Evolutionary conservation across 768 basidiomycete genomes (phyloP).

Genomic region (Tephrocybe rancida): DNA sequence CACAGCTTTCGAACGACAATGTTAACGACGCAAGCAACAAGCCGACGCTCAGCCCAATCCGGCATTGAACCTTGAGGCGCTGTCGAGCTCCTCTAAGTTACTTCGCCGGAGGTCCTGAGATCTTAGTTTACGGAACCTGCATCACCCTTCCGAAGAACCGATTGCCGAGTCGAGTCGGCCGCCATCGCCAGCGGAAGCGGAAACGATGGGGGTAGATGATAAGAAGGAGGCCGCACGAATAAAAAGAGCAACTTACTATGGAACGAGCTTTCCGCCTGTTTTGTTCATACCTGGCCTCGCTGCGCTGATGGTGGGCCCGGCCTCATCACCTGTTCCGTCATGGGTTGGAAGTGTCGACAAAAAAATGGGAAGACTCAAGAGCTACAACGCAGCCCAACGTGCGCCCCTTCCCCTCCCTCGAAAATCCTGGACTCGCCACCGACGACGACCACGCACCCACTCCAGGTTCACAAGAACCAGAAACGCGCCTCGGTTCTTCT

Average conservation of each 20-base stretch:
- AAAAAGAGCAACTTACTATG: constrained; percentile 17
- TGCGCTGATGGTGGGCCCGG: constrained; percentile 26
- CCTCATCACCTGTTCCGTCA: constrained; percentile 28
- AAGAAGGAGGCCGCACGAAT: constrained; percentile 1
- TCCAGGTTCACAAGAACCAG: constrained; percentile 68
- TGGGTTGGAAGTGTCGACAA: constrained; percentile 65
- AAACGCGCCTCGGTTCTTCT: constrained; percentile 70
- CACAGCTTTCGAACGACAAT: constrained; percentile 37
- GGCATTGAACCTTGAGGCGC: not conserved
- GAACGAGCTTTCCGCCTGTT: constrained; percentile 30
- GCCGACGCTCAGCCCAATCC: too few relatives aligned
- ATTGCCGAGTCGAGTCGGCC: constrained; percentile 8
- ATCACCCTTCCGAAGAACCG: not conserved
- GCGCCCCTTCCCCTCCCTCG: constrained; percentile 29
- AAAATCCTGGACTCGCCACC: too few relatives aligned
- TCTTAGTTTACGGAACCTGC: not conserved
- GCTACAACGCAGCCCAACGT: constrained; percentile 57
- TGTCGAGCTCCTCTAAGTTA: constrained; percentile 18
- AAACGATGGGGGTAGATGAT: constrained; percentile 1
- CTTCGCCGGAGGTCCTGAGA: constrained; percentile 26
- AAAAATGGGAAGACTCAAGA: constrained; percentile 64
- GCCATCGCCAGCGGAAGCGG: constrained; percentile 4
- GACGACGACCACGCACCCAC: too few relatives aligned
- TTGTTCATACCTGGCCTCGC: constrained; percentile 43
- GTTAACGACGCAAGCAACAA: constrained; percentile 25